These are phyloP conservation scores for Aureobasidium pullulans DNA, from an alignment of 2,329 filamentous ascomycete genomes.

Conservation along the genomic window DNA sequence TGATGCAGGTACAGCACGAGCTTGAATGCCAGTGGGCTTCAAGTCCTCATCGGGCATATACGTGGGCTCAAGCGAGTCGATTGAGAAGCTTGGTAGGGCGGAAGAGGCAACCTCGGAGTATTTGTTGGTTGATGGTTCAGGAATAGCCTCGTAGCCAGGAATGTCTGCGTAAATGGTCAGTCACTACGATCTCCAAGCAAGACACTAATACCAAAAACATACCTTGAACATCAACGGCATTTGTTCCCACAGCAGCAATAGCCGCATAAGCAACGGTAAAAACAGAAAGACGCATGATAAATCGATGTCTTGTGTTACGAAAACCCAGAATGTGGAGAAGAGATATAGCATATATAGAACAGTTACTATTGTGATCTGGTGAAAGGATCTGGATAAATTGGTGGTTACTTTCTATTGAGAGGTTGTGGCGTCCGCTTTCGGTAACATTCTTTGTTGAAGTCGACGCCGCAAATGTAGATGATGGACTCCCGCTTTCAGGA, in stretches of 20 bases:
- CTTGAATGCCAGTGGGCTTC: neutral
- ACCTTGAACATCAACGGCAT: neutral
- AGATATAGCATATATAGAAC: neutral
- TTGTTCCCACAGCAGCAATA: neutral
- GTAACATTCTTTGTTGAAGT: slow-evolving; percentile 5
- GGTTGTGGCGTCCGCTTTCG: slow-evolving; percentile 2
- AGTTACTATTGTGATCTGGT: neutral
- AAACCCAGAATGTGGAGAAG: neutral
- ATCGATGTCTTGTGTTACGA: neutral
- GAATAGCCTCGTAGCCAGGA: neutral
- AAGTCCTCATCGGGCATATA: slow-evolving; percentile 7
- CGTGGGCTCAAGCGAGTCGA: neutral
- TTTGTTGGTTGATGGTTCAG: neutral
- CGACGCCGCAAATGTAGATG: neutral
- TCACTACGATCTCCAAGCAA: neutral
- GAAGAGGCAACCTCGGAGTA: neutral
- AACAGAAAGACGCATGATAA: neutral
- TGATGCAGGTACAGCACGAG: neutral
- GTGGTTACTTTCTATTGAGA: neutral
- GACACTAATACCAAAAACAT: neutral
- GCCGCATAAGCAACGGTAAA: neutral
- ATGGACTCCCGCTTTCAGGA: neutral
- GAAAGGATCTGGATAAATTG: neutral
- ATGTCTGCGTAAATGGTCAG: neutral
- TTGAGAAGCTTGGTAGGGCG: neutral